Evolutionary conservation across 306 rosid genomes (phyloP).

Genomic region (Dalbergia cultrata): DNA sequence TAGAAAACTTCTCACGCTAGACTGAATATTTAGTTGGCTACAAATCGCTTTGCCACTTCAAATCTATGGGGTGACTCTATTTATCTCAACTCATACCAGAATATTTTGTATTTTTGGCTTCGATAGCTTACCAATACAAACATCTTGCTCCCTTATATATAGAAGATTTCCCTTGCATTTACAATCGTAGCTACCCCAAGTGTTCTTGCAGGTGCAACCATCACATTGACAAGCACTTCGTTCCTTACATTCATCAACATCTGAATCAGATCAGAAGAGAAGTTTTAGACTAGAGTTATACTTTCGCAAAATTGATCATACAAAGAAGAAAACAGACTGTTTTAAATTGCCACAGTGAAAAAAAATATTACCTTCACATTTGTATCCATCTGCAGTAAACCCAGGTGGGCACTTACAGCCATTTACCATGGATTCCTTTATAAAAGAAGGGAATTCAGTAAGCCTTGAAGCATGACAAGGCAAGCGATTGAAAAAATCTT

Average conservation of each 20-base stretch:
- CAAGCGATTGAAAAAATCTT: constrained; percentile 15
- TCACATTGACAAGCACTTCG: constrained; percentile 59
- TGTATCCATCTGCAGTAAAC: constrained; percentile 73
- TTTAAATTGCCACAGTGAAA: constrained; percentile 14
- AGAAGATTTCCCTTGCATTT: constrained; percentile 64
- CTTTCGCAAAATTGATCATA: not conserved
- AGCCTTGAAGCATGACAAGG: constrained; percentile 41
- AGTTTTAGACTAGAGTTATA: constrained; percentile 5
- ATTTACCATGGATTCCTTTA: constrained; percentile 65
- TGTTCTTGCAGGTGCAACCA: constrained; percentile 59
- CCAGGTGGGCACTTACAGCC: constrained; percentile 86
- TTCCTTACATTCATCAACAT: constrained; percentile 61
- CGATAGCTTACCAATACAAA: constrained; percentile 56
- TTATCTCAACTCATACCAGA: constrained; percentile 7
- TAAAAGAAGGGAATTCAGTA: constrained; percentile 40
- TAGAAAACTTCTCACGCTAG: not conserved
- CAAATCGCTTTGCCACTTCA: constrained; percentile 10
- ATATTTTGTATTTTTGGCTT: not conserved
- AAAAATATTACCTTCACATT: constrained; percentile 72
- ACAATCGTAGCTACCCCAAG: constrained; percentile 67
- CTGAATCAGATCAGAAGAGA: constrained; percentile 49
- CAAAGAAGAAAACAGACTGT: not conserved
- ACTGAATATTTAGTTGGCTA: not conserved
- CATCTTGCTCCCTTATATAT: constrained; percentile 60
- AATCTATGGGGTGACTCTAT: constrained; percentile 12